Evolutionary conservation across 2,329 filamentous ascomycete genomes (phyloP), one percentile per base, ranked within the genome.

Genomic region (Sporothrix curviconia): DNA sequence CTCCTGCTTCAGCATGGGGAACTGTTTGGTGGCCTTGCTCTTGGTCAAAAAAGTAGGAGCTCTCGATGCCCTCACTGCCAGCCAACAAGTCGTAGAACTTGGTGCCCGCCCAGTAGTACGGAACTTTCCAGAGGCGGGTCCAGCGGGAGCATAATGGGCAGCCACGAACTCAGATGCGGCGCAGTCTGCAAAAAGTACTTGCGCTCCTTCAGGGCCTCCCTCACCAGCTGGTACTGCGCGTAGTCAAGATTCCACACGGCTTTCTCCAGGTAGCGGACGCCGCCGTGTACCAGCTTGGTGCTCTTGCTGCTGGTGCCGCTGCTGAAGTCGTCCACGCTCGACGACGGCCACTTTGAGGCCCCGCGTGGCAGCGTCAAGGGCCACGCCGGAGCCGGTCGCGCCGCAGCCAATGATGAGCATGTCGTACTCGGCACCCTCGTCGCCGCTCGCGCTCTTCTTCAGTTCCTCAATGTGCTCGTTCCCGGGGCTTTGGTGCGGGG

Each of bases 241-340:
- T 91, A 92, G 71, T 92, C 89, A 65, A 92, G 76, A 69, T 92
- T 88, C 85, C 85, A 90, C 53, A 92, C 84, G 55, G 89, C 89
- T 76, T 92, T 92, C 71, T 92, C 89, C 58, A 92, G 77, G 69
- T 92, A 92, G 64, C 89, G 82, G 59, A 92, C 89, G 67, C 89
- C 89, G 64, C 89, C 89, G 72, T 92, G 89, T n/a, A 92, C 89
- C 55, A 92, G 78, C 74, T 92, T 92, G 50, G 89, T 92, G 74
- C 87, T 91, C 76, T 92, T 92, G 71, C 86, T 90, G 75, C 87
- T 91, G 40, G 89, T 92, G 34, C 89, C 89, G 60, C 85, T 81
- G 64, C 85, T 86, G 70, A 92, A 92, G 72, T 92, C 89, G 69
- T 92, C 89, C n/a, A 61, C 88, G 80, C 74, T 92, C 89, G 22